phyloP scores from a whole-genome alignment of 371 early-diverging fungal genomes.

The Mucor velutinosus region DNA sequence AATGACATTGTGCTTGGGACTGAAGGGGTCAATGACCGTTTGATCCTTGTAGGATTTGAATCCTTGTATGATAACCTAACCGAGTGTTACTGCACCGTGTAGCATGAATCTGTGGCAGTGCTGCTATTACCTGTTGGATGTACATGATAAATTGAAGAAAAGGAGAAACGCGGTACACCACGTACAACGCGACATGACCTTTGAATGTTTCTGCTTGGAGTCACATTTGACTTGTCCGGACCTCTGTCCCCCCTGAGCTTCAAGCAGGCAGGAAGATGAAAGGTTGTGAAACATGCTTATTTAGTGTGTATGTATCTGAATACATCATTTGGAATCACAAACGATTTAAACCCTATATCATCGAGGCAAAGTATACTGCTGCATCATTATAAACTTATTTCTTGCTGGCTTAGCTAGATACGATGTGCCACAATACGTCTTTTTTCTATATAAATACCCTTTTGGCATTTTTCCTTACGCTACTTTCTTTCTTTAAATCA shows the following conservation, averaged over 20 bases:
- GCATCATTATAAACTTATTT: background rate
- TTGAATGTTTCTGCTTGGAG: background rate
- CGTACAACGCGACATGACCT: conserved; percentile 1
- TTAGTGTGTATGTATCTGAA: background rate
- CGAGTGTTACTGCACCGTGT: background rate
- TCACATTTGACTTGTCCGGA: background rate
- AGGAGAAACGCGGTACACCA: conserved; percentile 1
- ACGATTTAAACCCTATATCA: background rate
- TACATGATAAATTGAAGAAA: conserved; percentile 10
- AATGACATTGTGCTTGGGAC: conserved; percentile 92
- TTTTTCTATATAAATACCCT: background rate
- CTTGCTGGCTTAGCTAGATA: background rate
- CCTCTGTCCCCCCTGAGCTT: background rate
- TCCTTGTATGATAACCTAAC: conserved; percentile 92
- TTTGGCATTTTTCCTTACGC: background rate
- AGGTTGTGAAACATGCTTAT: background rate
- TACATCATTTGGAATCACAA: conserved; percentile 1
- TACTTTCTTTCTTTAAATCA: background rate
- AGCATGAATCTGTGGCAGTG: background rate
- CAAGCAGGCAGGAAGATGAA: background rate
- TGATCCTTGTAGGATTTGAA: conserved; percentile 99
- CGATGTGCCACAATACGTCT: background rate
- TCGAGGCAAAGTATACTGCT: background rate
- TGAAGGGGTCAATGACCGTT: conserved; percentile 90
- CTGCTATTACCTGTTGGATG: conserved; percentile 18